Evolutionary conservation across 2,329 filamentous ascomycete species (phyloP).

Genomic region (Cryphonectria nitschkei): DNA sequence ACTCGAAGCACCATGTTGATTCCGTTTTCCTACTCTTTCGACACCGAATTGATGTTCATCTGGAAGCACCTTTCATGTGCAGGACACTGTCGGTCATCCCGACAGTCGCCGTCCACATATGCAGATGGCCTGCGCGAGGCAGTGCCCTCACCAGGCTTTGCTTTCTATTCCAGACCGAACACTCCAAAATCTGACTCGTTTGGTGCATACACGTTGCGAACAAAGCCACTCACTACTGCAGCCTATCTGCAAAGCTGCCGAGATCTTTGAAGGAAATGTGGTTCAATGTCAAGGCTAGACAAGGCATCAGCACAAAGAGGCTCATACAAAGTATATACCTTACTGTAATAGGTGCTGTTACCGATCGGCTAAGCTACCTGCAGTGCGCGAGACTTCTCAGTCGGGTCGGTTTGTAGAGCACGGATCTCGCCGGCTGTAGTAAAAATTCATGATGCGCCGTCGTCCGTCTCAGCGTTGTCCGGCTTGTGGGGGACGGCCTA

Average conservation of each 20-base stretch:
- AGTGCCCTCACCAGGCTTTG: neutral
- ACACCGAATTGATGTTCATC: neutral
- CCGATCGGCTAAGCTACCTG: neutral
- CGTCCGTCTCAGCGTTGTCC: neutral
- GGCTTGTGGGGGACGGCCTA: neutral
- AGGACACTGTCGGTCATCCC: neutral
- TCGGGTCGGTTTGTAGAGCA: neutral
- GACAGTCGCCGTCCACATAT: neutral
- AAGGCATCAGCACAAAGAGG: neutral
- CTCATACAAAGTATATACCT: neutral
- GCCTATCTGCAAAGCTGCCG: neutral
- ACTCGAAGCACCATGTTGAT: neutral
- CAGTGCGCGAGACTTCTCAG: neutral
- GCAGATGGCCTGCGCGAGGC: neutral
- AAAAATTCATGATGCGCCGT: neutral
- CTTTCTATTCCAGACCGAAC: neutral
- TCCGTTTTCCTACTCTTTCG: neutral
- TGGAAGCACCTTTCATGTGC: neutral
- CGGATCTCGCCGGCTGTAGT: neutral
- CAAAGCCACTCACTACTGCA: neutral
- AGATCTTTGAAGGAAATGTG: neutral
- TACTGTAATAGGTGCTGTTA: neutral
- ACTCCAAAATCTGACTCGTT: neutral
- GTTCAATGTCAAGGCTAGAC: neutral
- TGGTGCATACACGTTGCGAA: neutral